A percentile compares a stretch with the other conserved stretches of the same genome.
Conservation (phyloP, 805 yeast species). For the Yarrowia sp. region DNA sequence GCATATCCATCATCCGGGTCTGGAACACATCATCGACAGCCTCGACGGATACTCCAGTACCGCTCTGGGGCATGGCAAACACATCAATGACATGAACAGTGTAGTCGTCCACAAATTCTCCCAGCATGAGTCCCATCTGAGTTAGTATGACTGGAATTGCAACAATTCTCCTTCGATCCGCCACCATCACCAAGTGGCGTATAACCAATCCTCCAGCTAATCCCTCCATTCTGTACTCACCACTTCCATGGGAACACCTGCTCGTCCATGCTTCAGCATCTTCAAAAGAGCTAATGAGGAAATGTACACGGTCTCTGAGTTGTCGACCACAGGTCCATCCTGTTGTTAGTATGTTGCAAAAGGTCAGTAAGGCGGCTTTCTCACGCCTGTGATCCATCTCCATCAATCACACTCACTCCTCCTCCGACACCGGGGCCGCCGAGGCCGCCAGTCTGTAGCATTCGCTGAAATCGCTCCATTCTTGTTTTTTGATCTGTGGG, state of each 20-base stretch:
- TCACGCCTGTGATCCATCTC: background rate
- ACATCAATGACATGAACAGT: conserved; percentile 98
- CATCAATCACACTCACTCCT: conserved; percentile 40
- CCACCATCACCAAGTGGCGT: conserved; percentile 16
- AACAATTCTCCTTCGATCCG: conserved; percentile 1
- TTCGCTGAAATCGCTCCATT: conserved; percentile 47
- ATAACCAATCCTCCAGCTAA: background rate
- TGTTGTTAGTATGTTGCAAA: conserved; percentile 42
- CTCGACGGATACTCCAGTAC: conserved; percentile 97
- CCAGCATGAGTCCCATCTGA: conserved; percentile 95
- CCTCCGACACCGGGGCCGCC: conserved; percentile 45
- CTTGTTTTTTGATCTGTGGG: conserved; percentile 35
- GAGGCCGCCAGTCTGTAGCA: conserved; percentile 48
- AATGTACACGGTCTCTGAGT: conserved; percentile 94
- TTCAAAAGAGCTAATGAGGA: conserved; percentile 93
- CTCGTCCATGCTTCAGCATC: conserved; percentile 96
- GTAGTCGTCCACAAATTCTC: conserved; percentile 96
- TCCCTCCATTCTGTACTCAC: conserved; percentile 41
- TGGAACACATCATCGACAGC: conserved; percentile 99
- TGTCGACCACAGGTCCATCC: conserved; percentile 88
- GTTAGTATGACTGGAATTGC: conserved; percentile 1
- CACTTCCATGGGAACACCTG: conserved; percentile 76
- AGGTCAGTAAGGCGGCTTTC: no score
- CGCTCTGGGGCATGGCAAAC: conserved; percentile 98
- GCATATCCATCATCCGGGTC: conserved; percentile 99